A percentile compares a stretch with the other conserved stretches of the same genome.
phyloP scores from a whole-genome alignment of 2,329 filamentous ascomycete species.

The Colletotrichum chlorophyti region DNA sequence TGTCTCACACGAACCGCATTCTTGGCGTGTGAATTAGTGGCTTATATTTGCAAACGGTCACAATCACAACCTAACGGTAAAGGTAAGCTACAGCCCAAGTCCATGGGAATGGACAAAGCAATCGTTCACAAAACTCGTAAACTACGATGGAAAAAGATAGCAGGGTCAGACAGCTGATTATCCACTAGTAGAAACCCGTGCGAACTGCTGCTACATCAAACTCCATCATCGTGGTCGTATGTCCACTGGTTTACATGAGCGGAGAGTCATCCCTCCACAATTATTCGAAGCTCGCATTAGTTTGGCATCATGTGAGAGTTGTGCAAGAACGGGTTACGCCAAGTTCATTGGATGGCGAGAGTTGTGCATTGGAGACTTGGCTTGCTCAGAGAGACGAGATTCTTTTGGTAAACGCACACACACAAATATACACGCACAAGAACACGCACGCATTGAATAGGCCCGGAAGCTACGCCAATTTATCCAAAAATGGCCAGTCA shows the following conservation, averaged over 20 bases:
- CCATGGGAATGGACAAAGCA: too few species aligned
- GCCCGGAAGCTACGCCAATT: neutral
- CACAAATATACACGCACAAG: too few species aligned
- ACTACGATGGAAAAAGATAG: too few species aligned
- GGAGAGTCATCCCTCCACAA: slow-evolving; percentile 23
- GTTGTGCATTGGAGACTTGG: slow-evolving; percentile 11
- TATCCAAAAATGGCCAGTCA: neutral
- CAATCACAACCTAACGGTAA: too few species aligned
- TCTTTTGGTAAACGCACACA: neutral
- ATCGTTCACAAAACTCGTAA: too few species aligned
- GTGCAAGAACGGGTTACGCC: slow-evolving; percentile 11
- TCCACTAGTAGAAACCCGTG: too few species aligned
- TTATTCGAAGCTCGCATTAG: slow-evolving; percentile 28
- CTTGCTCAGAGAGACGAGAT: neutral
- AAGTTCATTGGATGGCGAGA: slow-evolving; percentile 11
- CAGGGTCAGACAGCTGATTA: too few species aligned
- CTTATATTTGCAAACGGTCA: neutral
- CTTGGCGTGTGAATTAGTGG: too few species aligned
- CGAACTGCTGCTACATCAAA: too few species aligned
- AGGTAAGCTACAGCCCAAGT: too few species aligned
- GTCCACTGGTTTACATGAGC: slow-evolving; percentile 15
- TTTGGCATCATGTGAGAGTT: slow-evolving; percentile 28
- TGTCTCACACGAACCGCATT: too few species aligned
- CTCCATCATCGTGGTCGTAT: neutral
- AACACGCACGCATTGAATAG: too few species aligned